Percentiles rank a stretch among this genome's conserved stretches.
Conservation (phyloP, 225 moss, liverwort and hornwort genomes). For the Polytrichum commune region DNA sequence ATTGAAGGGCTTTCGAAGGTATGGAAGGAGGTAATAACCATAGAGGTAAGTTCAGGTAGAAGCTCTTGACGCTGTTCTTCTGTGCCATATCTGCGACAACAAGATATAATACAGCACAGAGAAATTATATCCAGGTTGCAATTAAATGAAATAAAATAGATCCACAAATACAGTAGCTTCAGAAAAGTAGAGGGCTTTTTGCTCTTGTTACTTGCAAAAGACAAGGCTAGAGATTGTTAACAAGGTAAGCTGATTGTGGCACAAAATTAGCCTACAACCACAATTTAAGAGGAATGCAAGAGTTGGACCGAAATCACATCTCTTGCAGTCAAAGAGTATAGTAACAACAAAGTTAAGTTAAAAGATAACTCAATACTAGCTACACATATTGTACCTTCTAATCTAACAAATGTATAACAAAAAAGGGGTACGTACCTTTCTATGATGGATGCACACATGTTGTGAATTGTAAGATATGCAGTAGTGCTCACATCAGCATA, state of each 20-base stretch:
- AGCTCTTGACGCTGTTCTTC: constrained; percentile 78
- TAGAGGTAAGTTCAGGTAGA: constrained; percentile 78
- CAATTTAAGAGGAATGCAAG: neutral
- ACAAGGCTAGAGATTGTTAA: too few species aligned
- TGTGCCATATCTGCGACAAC: constrained; percentile 74
- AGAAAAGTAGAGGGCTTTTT: too few species aligned
- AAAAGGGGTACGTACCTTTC: constrained; percentile 55
- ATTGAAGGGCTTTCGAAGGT: neutral
- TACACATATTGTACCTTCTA: too few species aligned
- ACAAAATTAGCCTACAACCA: neutral
- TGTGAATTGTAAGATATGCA: constrained; percentile 93
- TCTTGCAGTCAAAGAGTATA: too few species aligned
- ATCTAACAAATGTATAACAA: neutral
- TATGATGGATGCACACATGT: constrained; percentile 95
- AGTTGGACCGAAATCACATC: neutral
- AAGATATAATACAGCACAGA: constrained; percentile 12
- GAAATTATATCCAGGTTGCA: neutral
- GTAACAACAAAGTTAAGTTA: too few species aligned
- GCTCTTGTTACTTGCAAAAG: too few species aligned
- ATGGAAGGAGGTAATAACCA: constrained; percentile 44
- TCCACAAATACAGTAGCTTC: too few species aligned
- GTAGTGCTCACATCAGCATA: constrained; percentile 89
- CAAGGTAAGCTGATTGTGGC: too few species aligned
- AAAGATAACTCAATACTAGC: too few species aligned
- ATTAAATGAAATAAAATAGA: too few species aligned